Evolutionary conservation across 2,329 filamentous ascomycete species (phyloP), one percentile per base, ranked within the genome.

Genomic region (Colletotrichum spinosum): DNA sequence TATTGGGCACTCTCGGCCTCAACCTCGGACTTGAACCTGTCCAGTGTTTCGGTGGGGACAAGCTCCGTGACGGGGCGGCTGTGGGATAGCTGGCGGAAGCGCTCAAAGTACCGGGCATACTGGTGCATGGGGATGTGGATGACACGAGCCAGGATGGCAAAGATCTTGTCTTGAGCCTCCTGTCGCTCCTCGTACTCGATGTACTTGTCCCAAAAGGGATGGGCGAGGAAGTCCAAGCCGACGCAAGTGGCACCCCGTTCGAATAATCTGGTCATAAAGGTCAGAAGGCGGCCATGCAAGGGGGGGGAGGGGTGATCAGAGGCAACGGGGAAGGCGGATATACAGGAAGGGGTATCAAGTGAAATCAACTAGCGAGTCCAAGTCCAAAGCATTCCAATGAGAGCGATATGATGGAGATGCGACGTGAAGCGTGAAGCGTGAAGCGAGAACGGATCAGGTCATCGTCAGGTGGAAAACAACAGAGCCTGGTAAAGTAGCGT

Each of bases 191-290:
- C 96, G 73, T 97, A 98, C 76, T 98, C 96, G 69, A 99, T 88
- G 74, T 97, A 99, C 80, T 97, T 98, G 78, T 99, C 96, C 96
- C 96, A 99, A 81, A 99, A 97, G 1, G 94, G 94, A 75, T 97
- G 94, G 2, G 94, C 91, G 37, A 97, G 85, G 75, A 97, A 99
- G 79, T 99, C 96, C 15, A 98, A 86, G 13, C 96, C 96, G 45
- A 97, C 94, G 72, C 88, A 90, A 37, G 86, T 86, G 35, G 93
- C 92, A 68, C 92, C 96, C 70, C 96, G 92, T 77, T 99, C 95
- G 75, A 98, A 98, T 8, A 98, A 86, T 71, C 96, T 99, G 76
- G 15, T 13, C 38, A 62, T 12, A n/a, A n/a, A 46, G 15, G 74
- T 81, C 54, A 81, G 76, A 64, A 33, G 33, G 45, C 41, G 55